These are phyloP conservation scores for Albifimbria verrucaria DNA, from an alignment of 2,329 filamentous ascomycete genomes.

Conservation along the genomic window DNA sequence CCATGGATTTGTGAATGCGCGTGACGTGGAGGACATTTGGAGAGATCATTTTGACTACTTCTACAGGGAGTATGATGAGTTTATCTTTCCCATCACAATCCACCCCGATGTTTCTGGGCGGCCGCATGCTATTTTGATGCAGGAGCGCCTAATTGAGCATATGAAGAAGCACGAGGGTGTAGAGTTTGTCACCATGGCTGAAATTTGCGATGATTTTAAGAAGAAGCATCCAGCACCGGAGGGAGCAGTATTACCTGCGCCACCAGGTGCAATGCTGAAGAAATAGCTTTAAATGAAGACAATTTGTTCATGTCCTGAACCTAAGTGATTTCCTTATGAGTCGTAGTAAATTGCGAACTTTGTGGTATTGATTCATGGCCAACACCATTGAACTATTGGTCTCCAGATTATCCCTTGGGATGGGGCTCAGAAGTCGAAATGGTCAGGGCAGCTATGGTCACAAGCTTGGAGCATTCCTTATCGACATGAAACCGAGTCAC, in stretches of 20 bases:
- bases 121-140: slow-evolving; percentile 71
- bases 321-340: no score
- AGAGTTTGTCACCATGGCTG: slow-evolving; percentile 66
- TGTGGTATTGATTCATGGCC: no score
- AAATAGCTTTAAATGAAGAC: no score
- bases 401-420: no score
- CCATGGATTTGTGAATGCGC: slow-evolving; percentile 57
- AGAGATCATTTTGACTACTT: slow-evolving; percentile 69
- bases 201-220: slow-evolving; percentile 73
- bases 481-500: no score
- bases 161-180: slow-evolving; percentile 61
- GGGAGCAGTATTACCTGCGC: slow-evolving; percentile 60
- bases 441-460: no score
- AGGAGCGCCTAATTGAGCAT: slow-evolving; percentile 63
- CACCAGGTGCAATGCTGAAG: slow-evolving; percentile 48
- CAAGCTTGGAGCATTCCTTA: no score
- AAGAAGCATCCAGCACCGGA: slow-evolving; percentile 54
- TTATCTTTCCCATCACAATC: slow-evolving; percentile 74
- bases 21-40: slow-evolving; percentile 65
- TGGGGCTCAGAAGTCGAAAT: no score
- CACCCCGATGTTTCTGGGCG: slow-evolving; percentile 71
- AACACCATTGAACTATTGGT: no score
- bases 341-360: no score
- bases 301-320: no score
- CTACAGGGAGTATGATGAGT: slow-evolving; percentile 73